Evolutionary conservation across 1,284 basidiomycete genomes (phyloP).

Genomic region (Cryptococcus floricola): DNA sequence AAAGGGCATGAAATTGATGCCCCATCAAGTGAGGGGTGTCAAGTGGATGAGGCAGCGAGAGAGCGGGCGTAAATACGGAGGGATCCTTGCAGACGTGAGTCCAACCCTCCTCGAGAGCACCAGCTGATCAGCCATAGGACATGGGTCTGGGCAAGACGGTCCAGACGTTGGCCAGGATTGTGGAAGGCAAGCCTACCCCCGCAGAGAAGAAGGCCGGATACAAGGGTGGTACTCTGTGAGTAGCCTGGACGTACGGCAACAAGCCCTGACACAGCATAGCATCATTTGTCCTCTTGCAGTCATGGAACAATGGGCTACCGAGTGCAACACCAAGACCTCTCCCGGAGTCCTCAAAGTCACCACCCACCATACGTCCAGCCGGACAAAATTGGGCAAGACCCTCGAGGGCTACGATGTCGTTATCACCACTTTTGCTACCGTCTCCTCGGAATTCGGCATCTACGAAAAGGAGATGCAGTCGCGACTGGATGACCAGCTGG

Average conservation of each 20-base stretch:
- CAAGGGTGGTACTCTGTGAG: slow-evolving; percentile 65
- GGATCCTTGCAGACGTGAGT: slow-evolving; percentile 86
- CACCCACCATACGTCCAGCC: slow-evolving; percentile 73
- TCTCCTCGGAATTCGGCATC: slow-evolving; percentile 66
- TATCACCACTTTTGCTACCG: slow-evolving; percentile 73
- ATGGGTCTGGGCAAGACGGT: slow-evolving; percentile 80
- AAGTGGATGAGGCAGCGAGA: slow-evolving; percentile 86
- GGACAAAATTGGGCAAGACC: slow-evolving; percentile 61
- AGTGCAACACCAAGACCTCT: slow-evolving; percentile 73
- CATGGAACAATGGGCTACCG: slow-evolving; percentile 85
- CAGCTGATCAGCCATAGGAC: slow-evolving; percentile 32
- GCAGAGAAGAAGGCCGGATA: slow-evolving; percentile 69
- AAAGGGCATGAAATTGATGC: slow-evolving; percentile 65
- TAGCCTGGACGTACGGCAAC: slow-evolving; percentile 8
- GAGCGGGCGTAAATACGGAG: slow-evolving; percentile 69
- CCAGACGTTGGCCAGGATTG: slow-evolving; percentile 79
- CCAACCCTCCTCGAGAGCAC: not conserved
- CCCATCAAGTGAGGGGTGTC: slow-evolving; percentile 78
- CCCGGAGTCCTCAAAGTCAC: slow-evolving; percentile 61
- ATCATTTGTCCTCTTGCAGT: slow-evolving; percentile 79
- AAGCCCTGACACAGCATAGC: slow-evolving; percentile 47
- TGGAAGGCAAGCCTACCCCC: slow-evolving; percentile 66
- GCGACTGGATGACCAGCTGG: slow-evolving; percentile 16
- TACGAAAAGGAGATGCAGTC: slow-evolving; percentile 12
- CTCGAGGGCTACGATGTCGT: slow-evolving; percentile 70